Percentiles rank a stretch among this genome's conserved stretches.
Conservation (phyloP, 2,329 filamentous ascomycete genomes). For the Penicillium janthinellum region DNA sequence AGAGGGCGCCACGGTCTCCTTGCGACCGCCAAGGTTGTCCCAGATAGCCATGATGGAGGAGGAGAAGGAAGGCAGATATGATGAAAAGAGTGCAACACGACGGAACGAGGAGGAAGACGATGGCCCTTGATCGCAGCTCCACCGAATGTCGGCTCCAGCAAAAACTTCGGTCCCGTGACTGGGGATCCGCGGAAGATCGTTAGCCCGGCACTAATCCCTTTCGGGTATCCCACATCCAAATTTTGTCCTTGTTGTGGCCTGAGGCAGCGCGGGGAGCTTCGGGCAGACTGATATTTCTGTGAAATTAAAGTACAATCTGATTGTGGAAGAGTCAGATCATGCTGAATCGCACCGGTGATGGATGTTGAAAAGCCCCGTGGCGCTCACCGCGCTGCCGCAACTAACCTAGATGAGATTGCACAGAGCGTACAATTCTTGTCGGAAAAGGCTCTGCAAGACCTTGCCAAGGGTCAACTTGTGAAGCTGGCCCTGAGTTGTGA, state of each 20-base stretch:
- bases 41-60: constrained; percentile 55
- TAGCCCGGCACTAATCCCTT: constrained; percentile 30
- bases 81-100: constrained; percentile 26
- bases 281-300: constrained; percentile 20
- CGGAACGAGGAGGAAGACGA: constrained; percentile 23
- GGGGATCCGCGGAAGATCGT: constrained; percentile 23
- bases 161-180: constrained; percentile 46
- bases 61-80: constrained; percentile 23
- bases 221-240: constrained; percentile 30
- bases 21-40: constrained; percentile 64
- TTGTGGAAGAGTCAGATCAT: constrained; percentile 14
- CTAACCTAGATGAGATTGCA: constrained; percentile 36
- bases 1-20: constrained; percentile 57
- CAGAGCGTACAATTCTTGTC: constrained; percentile 39
- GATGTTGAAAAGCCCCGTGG: constrained; percentile 20
- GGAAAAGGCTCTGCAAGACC: constrained; percentile 35
- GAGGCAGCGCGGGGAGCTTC: constrained; percentile 31
- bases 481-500: constrained; percentile 36
- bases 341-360: constrained; percentile 25
- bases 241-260: constrained; percentile 29
- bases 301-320: constrained; percentile 3
- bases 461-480: constrained; percentile 40
- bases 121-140: constrained; percentile 30
- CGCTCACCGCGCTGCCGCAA: constrained; percentile 13
- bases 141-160: constrained; percentile 30